Conservation (phyloP, 169 alveolate genomes). For the Cryptosporidium baileyi region DNA sequence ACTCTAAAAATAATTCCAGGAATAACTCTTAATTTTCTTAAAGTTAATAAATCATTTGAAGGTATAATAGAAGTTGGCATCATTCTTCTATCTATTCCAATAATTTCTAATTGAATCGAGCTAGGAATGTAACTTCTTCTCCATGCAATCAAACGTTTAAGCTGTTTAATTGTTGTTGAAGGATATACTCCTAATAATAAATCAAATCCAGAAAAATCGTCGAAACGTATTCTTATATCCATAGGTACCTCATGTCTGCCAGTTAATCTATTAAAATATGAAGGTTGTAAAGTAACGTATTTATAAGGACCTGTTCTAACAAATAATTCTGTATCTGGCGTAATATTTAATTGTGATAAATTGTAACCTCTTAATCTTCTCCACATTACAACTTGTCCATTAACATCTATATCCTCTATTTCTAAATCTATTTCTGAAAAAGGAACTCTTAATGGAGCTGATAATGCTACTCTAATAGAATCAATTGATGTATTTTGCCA, state of each 20-base stretch:
- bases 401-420: conserved; percentile 58
- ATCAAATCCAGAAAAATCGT: conserved; percentile 65
- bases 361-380: conserved; percentile 69
- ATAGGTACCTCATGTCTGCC: conserved; percentile 62
- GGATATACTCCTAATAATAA: conserved; percentile 57
- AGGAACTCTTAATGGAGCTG: conserved; percentile 46
- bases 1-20: conserved; percentile 64
- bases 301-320: conserved; percentile 68
- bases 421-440: conserved; percentile 65
- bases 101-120: conserved; percentile 48
- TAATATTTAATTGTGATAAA: conserved; percentile 41
- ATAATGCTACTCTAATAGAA: conserved; percentile 48
- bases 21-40: conserved; percentile 40
- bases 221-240: conserved; percentile 61
- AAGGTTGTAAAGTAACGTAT: conserved; percentile 57
- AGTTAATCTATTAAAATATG: conserved; percentile 45
- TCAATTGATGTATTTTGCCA: conserved; percentile 66
- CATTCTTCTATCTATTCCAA: conserved; percentile 66
- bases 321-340: conserved; percentile 43
- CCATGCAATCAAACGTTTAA: conserved; percentile 69
- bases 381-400: conserved; percentile 70
- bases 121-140: conserved; percentile 57
- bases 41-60: conserved; percentile 40
- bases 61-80: conserved; percentile 64
- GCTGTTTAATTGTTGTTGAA: conserved; percentile 55